Conservation (phyloP, 805 yeast species). For the Ogataea neopini region DNA sequence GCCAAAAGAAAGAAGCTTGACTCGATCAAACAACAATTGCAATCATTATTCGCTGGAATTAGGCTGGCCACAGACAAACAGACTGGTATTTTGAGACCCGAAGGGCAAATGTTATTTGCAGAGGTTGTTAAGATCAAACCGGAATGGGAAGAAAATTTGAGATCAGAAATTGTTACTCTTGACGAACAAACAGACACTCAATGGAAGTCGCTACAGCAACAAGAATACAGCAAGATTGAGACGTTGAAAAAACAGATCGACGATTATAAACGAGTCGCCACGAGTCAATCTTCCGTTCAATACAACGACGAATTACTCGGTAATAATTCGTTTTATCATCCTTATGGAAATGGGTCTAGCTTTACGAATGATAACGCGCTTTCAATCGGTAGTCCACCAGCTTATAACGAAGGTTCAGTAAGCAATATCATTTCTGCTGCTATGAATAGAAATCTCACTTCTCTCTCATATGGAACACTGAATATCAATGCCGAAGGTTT, state of each 20-base stretch:
- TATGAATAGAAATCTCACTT: constrained; percentile 28
- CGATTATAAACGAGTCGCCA: constrained; percentile 11
- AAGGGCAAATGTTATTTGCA: constrained; percentile 28
- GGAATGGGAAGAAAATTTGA: constrained; percentile 34
- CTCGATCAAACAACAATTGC: constrained; percentile 23
- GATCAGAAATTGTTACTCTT: constrained; percentile 28
- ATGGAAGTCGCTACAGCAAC: constrained; percentile 42
- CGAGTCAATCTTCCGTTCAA: neutral
- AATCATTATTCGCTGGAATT: constrained; percentile 27
- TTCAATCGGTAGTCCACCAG: constrained; percentile 18
- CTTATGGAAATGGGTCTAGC: constrained; percentile 5
- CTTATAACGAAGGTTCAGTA: constrained; percentile 20
- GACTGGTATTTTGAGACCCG: constrained; percentile 32
- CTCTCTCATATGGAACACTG: constrained; percentile 12
- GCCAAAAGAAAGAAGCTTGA: constrained; percentile 32
- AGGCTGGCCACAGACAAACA: constrained; percentile 26
- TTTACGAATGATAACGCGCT: constrained; percentile 16
- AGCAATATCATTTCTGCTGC: constrained; percentile 23
- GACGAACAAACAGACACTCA: constrained; percentile 40
- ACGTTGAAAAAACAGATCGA: constrained; percentile 28
- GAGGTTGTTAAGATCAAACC: constrained; percentile 29
- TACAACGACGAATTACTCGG: constrained; percentile 6
- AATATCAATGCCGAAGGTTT: constrained; percentile 18
- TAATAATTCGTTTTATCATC: neutral
- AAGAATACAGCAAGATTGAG: constrained; percentile 35